These are phyloP conservation scores for Galeopsis tetrahit DNA, from an alignment of 257 asterid genomes.

Conservation along the genomic window DNA sequence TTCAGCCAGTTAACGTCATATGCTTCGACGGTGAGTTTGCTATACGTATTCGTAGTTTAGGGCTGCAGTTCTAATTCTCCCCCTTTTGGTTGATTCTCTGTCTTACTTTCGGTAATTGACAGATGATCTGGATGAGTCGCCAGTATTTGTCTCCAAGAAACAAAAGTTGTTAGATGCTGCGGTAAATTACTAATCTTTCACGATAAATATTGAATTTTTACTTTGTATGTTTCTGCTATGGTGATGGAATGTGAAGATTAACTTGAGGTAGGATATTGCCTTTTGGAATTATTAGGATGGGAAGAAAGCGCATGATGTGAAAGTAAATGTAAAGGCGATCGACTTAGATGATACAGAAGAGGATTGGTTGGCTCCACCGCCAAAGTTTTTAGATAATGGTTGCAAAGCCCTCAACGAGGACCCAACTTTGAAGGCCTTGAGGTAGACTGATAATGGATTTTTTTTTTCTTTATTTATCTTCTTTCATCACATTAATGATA, in stretches of 20 bases:
- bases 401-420: constrained; percentile 46
- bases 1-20: constrained; percentile 61
- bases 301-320: constrained; percentile 42
- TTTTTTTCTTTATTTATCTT: constrained; percentile 2
- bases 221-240: background rate
- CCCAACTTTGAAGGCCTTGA: constrained; percentile 79
- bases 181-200: constrained; percentile 38
- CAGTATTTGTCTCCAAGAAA: constrained; percentile 50
- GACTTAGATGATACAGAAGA: constrained; percentile 67
- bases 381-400: constrained; percentile 41
- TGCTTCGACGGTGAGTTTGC: constrained; percentile 58
- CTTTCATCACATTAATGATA: background rate
- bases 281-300: constrained; percentile 48
- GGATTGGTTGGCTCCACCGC: constrained; percentile 94
- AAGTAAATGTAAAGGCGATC: constrained; percentile 41
- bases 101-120: constrained; percentile 32
- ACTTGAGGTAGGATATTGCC: constrained; percentile 19
- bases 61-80: background rate
- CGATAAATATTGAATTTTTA: constrained; percentile 7
- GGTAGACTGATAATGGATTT: constrained; percentile 45
- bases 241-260: constrained; percentile 23
- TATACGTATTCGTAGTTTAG: background rate
- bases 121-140: constrained; percentile 75
- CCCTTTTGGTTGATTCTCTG: constrained; percentile 8
- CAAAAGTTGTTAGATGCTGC: constrained; percentile 47